Base-by-base conservation (phyloP, 352 stramenopile genomes). In the Globisporangium recalcitrans region DNA sequence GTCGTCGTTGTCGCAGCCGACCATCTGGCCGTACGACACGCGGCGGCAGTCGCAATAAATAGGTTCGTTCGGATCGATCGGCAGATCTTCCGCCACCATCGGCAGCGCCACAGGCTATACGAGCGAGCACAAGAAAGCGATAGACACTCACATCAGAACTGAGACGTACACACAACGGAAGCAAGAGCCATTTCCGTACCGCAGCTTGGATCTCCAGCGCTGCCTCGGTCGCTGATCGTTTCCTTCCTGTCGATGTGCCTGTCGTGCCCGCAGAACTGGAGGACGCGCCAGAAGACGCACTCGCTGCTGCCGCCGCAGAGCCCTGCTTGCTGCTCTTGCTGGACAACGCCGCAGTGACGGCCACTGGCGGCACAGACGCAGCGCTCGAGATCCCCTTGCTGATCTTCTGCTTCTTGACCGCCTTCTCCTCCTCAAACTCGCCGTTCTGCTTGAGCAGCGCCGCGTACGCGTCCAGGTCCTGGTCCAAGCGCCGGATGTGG, bases 1-100 rank as follows among this genome's bases (percentile, higher is more conserved):
- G 69, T 93, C 87, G 69, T 95, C 85, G 59, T 97, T 96, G 71
- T 97, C 90, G 62, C 90, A 97, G 62, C 88, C 90, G 14, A 97
- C 85, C 90, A 97, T 97, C 58, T 97, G 85, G 8, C 90, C 90
- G 63, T 91, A 97, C 47, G 90, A 96, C 44, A 96, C 84, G 49
- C 84, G 85, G 26, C 85, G 77, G 57, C 85, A 95, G 70, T 85
- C 76, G 77, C 85, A 95, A 76, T 95, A 95, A 54, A 95, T 81
- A 64, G 85, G 85, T 63, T 95, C 85, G 68, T 95, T 95, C 63
- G 85, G 85, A 63, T 95, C 85, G 60, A 95, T 92, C 38, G 83
- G 83, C 24, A 93, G 63, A 63, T 95, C 85, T 36, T 95, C 85
- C 19, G 81, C 68, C 8, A 72, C 79, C 51, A 93, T 64, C n/a